phyloP scores from a whole-genome alignment of 1,284 basidiomycete species.

The Mycena sp. region DNA sequence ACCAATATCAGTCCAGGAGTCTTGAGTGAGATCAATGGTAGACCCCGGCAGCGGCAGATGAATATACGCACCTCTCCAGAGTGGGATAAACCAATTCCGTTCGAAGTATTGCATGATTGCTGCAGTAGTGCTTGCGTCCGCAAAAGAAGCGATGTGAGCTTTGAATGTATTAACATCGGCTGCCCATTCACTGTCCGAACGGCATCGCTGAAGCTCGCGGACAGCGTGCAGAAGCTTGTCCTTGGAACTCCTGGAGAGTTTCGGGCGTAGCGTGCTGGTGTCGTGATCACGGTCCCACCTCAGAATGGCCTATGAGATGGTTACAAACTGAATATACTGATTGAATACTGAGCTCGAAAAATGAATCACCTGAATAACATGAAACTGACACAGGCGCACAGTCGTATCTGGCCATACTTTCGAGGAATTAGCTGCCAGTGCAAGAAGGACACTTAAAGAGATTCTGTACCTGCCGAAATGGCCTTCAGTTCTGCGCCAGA shows the following conservation, averaged over 20 bases:
- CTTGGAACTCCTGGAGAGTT: background rate
- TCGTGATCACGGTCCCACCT: constrained; percentile 17
- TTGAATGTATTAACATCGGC: background rate
- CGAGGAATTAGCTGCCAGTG: background rate
- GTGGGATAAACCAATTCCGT: constrained; percentile 10
- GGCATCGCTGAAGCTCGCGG: constrained; percentile 14
- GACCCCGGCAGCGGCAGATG: background rate
- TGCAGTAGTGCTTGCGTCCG: background rate
- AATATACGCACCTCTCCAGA: constrained; percentile 5
- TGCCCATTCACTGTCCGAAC: background rate
- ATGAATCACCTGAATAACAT: constrained; percentile 21
- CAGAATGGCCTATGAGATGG: background rate
- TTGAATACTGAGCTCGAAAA: background rate
- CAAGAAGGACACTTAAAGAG: background rate
- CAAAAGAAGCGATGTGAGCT: background rate
- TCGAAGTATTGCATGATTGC: constrained; percentile 11
- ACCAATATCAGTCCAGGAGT: constrained; percentile 23
- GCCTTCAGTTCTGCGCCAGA: constrained; percentile 9
- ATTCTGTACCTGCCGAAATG: background rate
- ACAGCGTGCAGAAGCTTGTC: constrained; percentile 12
- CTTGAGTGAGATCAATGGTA: background rate
- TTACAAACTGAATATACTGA: background rate
- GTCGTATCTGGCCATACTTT: constrained; percentile 2
- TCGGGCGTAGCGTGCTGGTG: background rate
- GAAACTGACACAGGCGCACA: constrained; percentile 23